Conservation (phyloP, 306 rosid species). For the barrel medic (Medicago truncatula) region DNA sequence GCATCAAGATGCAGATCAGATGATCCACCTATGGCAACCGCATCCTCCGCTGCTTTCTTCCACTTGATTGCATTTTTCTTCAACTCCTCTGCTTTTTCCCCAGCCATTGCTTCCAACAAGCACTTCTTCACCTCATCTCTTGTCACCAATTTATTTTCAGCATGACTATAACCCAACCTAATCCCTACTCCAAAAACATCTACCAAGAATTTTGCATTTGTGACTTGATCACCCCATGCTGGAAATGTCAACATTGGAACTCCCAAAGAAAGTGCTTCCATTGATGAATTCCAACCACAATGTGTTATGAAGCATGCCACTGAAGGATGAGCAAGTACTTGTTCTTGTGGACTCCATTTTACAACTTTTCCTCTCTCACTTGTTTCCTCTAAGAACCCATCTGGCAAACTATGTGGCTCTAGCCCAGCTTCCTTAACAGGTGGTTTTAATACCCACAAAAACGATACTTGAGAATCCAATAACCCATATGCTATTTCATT, state of each 20-base stretch:
- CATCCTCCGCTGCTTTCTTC: slow-evolving; percentile 60
- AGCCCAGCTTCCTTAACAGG: slow-evolving; percentile 12
- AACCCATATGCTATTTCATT: slow-evolving; percentile 73
- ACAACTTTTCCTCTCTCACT: slow-evolving; percentile 61
- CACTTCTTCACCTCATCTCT: slow-evolving; percentile 61
- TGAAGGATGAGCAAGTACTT: slow-evolving; percentile 64
- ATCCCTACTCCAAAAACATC: slow-evolving; percentile 64
- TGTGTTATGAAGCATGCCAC: slow-evolving; percentile 70
- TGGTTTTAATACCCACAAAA: slow-evolving; percentile 72
- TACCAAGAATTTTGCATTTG: slow-evolving; percentile 68
- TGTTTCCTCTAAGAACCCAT: slow-evolving; percentile 53
- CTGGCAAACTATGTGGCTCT: slow-evolving; percentile 47
- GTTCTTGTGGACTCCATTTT: slow-evolving; percentile 72
- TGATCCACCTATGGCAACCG: slow-evolving; percentile 63
- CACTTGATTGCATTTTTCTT: slow-evolving; percentile 49
- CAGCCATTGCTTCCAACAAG: slow-evolving; percentile 54
- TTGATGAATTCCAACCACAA: slow-evolving; percentile 81
- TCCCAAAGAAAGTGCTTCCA: slow-evolving; percentile 63
- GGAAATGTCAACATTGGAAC: slow-evolving; percentile 75
- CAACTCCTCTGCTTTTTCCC: slow-evolving; percentile 62
- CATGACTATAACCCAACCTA: slow-evolving; percentile 45
- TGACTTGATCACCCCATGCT: slow-evolving; percentile 84
- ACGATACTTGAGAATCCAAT: slow-evolving; percentile 48
- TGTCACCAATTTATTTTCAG: slow-evolving; percentile 41
- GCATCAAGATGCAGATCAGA: slow-evolving; percentile 53